Evolutionary conservation across 2,329 filamentous ascomycete species (phyloP).

Genomic region (Dactylonectria macrodidyma): DNA sequence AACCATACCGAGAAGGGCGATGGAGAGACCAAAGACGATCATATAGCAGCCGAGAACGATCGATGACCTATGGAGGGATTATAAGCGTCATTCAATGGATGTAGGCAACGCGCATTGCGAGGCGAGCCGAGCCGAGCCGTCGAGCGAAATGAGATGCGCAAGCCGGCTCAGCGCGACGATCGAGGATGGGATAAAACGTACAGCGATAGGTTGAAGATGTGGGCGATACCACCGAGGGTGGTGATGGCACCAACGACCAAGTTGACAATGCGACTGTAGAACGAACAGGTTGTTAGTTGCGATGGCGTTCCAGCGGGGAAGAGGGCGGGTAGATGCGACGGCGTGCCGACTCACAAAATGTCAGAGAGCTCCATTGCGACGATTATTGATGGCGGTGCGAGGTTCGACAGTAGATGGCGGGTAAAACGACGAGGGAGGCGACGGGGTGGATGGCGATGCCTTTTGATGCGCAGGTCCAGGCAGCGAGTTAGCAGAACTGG

Average conservation of each 20-base stretch:
- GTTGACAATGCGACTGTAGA: constrained; percentile 90
- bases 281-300: constrained; percentile 54
- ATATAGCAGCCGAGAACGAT: constrained; percentile 90
- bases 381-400: constrained; percentile 17
- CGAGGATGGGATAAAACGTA: constrained; percentile 59
- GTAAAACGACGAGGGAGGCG: constrained; percentile 26
- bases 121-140: background rate
- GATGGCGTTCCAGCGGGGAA: constrained; percentile 21
- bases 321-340: constrained; percentile 9
- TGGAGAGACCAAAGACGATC: constrained; percentile 88
- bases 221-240: constrained; percentile 84
- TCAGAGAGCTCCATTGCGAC: constrained; percentile 89
- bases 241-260: constrained; percentile 89
- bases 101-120: constrained; percentile 1
- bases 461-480: constrained; percentile 35
- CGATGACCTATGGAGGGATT: constrained; percentile 45
- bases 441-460: constrained; percentile 21
- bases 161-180: constrained; percentile 6
- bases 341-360: constrained; percentile 78
- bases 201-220: constrained; percentile 76
- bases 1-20: constrained; percentile 73
- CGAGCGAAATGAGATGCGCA: background rate
- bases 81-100: constrained; percentile 35
- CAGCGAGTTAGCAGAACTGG: constrained; percentile 42
- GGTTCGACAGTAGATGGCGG: constrained; percentile 19